These are phyloP conservation scores for Candida odintsovae DNA, from an alignment of 805 yeast species.

Conservation along the genomic window DNA sequence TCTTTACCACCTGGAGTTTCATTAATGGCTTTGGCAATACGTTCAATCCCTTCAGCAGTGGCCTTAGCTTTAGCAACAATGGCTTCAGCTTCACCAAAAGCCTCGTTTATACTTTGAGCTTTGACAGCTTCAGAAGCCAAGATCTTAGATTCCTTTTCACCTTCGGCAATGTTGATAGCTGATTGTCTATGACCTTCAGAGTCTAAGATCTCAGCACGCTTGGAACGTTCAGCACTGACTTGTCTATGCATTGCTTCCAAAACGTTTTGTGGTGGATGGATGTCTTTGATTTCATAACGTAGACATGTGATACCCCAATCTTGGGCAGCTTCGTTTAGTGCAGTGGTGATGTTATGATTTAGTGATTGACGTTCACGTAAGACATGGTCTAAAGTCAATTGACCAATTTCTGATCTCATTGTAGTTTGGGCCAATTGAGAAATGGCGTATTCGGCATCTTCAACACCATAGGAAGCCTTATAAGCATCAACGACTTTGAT, in stretches of 20 bases:
- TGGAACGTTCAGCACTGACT: conserved; percentile 81
- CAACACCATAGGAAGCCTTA: conserved; percentile 84
- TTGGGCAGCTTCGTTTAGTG: conserved; percentile 76
- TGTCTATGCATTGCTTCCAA: conserved; percentile 90
- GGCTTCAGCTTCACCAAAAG: conserved; percentile 72
- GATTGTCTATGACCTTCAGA: conserved; percentile 80
- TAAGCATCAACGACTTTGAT: conserved; percentile 75
- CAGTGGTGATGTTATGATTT: conserved; percentile 68
- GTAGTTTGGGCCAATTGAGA: conserved; percentile 86
- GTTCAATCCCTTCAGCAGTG: conserved; percentile 62
- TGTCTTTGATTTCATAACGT: conserved; percentile 82
- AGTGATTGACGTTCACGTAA: conserved; percentile 69
- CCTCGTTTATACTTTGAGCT: conserved; percentile 56
- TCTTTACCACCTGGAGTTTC: conserved; percentile 66
- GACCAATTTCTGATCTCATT: conserved; percentile 87
- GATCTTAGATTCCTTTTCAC: conserved; percentile 64
- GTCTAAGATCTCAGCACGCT: conserved; percentile 82
- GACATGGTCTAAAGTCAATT: conserved; percentile 72
- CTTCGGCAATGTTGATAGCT: conserved; percentile 79
- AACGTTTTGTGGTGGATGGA: conserved; percentile 81
- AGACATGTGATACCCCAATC: conserved; percentile 85
- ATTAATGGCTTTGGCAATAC: conserved; percentile 60
- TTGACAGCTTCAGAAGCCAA: conserved; percentile 71
- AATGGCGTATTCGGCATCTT: conserved; percentile 81
- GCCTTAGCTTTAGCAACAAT: conserved; percentile 62